phyloP scores from a whole-genome alignment of 176 grass and related monocot species.

The Oryza brachyantha region DNA sequence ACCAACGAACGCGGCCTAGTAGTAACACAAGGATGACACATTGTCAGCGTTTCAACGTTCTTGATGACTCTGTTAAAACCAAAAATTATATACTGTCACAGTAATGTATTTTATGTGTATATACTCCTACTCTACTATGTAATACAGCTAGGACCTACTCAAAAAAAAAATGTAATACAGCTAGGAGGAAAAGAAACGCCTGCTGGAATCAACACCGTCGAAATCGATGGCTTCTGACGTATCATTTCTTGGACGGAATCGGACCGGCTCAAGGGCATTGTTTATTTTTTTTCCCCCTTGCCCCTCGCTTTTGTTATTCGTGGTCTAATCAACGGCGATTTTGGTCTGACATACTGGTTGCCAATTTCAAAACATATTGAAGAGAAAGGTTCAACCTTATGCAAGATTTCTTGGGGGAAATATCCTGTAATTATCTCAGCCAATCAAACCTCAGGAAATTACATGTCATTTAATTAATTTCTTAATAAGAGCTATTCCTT shows the following conservation, averaged over 20 bases:
- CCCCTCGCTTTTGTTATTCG: not conserved
- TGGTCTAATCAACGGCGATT: not conserved
- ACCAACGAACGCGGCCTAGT: too few relatives aligned
- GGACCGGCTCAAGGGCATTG: not conserved
- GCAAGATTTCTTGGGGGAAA: not conserved
- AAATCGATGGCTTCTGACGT: constrained; percentile 1
- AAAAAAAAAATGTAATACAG: too few relatives aligned
- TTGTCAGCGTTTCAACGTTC: too few relatives aligned
- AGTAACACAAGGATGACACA: too few relatives aligned
- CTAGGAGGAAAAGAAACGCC: not conserved
- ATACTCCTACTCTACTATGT: too few relatives aligned
- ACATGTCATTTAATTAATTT: not conserved
- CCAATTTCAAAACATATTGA: not conserved
- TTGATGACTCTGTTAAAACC: too few relatives aligned
- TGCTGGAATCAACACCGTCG: not conserved
- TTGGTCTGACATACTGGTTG: not conserved
- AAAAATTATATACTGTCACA: too few relatives aligned
- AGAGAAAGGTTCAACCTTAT: not conserved
- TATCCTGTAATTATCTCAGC: not conserved
- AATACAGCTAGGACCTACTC: too few relatives aligned
- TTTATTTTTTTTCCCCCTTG: not conserved
- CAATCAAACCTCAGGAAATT: not conserved
- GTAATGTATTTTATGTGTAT: too few relatives aligned
- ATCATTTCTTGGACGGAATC: constrained; percentile 17
- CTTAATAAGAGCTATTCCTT: not conserved